A percentile compares a stretch with the other conserved stretches of the same genome.
These are phyloP conservation scores for Didymella glomerata DNA, from an alignment of 2,329 filamentous ascomycete species.

Conservation along the genomic window DNA sequence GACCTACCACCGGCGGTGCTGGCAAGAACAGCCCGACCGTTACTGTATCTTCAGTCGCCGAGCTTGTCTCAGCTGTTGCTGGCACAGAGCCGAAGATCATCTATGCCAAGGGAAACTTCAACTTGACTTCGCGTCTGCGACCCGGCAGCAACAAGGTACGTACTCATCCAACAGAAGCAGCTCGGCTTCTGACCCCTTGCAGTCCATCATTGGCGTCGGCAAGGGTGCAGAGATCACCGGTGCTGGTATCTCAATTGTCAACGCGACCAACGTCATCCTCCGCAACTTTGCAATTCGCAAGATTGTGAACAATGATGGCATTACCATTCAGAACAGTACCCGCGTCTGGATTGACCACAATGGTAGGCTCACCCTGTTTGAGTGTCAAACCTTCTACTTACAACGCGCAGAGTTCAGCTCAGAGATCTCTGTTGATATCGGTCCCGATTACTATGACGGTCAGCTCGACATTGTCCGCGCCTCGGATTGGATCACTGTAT, in stretches of 20 bases:
- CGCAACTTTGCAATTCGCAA: constrained; percentile 69
- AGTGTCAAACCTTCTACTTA: not conserved
- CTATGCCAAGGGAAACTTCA: constrained; percentile 56
- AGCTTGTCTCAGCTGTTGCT: constrained; percentile 40
- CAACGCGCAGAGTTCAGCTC: constrained; percentile 62
- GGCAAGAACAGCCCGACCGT: constrained; percentile 39
- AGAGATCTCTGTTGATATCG: constrained; percentile 62
- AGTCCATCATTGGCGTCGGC: constrained; percentile 38
- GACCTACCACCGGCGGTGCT: constrained; percentile 45
- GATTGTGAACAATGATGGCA: constrained; percentile 66
- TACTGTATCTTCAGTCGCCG: constrained; percentile 39
- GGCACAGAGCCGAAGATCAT: constrained; percentile 49
- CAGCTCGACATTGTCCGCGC: constrained; percentile 70
- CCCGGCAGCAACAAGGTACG: constrained; percentile 53
- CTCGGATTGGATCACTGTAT: constrained; percentile 68
- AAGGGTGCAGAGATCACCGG: constrained; percentile 54
- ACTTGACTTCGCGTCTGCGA: constrained; percentile 53
- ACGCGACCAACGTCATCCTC: constrained; percentile 67
- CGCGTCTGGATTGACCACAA: constrained; percentile 72
- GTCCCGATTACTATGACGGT: constrained; percentile 72
- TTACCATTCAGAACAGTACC: constrained; percentile 65
- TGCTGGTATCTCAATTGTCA: constrained; percentile 63
- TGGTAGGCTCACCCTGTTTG: constrained; percentile 37
- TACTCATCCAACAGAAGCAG: not conserved
- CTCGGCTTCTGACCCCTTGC: constrained; percentile 47